Conservation (phyloP, 139 green algal genomes). For the Coccomyxa sp. region DNA sequence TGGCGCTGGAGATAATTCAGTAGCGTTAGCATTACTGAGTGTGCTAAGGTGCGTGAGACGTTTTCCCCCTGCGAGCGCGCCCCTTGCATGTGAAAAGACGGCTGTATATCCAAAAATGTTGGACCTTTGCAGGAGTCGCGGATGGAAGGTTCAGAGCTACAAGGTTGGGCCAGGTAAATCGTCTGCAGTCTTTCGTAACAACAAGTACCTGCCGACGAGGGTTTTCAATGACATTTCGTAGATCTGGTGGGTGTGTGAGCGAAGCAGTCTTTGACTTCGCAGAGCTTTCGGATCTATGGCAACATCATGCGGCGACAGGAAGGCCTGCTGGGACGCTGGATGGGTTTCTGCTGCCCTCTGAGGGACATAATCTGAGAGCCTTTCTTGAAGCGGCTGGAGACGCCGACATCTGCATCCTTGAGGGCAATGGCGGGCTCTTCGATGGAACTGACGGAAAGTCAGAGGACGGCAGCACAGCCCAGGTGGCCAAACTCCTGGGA, state of each 20-base stretch:
- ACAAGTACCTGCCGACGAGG: too few species aligned
- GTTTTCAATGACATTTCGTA: too few species aligned
- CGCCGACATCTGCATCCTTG: slow-evolving; percentile 75
- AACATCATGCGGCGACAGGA: slow-evolving; percentile 65
- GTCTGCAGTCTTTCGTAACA: background rate
- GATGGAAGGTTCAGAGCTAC: slow-evolving; percentile 65
- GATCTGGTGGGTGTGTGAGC: too few species aligned
- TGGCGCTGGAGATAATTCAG: background rate
- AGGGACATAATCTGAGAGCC: slow-evolving; percentile 37
- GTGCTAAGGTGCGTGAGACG: background rate
- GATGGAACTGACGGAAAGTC: slow-evolving; percentile 54
- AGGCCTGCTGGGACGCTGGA: slow-evolving; percentile 77
- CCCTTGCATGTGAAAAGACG: background rate
- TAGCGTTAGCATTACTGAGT: background rate
- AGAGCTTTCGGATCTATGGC: slow-evolving; percentile 71
- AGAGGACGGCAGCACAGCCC: slow-evolving; percentile 72
- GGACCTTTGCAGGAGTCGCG: slow-evolving; percentile 27
- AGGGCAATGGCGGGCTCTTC: slow-evolving; percentile 81
- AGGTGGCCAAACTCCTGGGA: slow-evolving; percentile 77
- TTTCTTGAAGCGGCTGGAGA: slow-evolving; percentile 37
- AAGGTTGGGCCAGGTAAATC: slow-evolving; percentile 69
- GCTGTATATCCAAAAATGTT: background rate
- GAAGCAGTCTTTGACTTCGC: too few species aligned
- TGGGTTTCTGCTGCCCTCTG: slow-evolving; percentile 69
- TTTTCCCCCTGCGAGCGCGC: background rate